These are phyloP conservation scores for Elsinoe necatrix DNA, from an alignment of 2,329 filamentous ascomycete species.

Conservation along the genomic window DNA sequence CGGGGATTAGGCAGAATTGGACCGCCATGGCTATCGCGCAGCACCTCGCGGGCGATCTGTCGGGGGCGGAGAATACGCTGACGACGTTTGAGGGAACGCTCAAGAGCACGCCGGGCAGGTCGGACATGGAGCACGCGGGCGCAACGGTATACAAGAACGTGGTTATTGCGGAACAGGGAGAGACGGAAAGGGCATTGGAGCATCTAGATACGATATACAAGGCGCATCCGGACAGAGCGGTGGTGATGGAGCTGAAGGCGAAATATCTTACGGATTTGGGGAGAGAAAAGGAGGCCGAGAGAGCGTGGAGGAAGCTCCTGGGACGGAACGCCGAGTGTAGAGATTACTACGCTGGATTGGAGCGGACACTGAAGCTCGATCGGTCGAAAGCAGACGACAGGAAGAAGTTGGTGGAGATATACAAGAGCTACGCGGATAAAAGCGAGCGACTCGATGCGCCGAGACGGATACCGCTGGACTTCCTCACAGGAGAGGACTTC, in stretches of 20 bases:
- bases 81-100: slow-evolving; percentile 89
- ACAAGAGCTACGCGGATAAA: slow-evolving; percentile 72
- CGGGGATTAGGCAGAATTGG: slow-evolving; percentile 85
- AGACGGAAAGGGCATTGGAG: slow-evolving; percentile 72
- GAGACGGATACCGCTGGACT: slow-evolving; percentile 78
- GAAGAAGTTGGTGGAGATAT: slow-evolving; percentile 67
- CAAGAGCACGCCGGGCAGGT: slow-evolving; percentile 66
- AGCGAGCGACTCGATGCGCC: slow-evolving; percentile 77
- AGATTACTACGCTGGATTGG: slow-evolving; percentile 72
- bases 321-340: slow-evolving; percentile 84
- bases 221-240: slow-evolving; percentile 71
- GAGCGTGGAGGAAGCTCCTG: slow-evolving; percentile 70
- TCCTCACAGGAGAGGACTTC: slow-evolving; percentile 76
- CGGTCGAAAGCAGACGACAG: slow-evolving; percentile 53
- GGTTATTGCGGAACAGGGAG: slow-evolving; percentile 83
- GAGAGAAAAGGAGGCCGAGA: slow-evolving; percentile 68
- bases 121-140: slow-evolving; percentile 88
- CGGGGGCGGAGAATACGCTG: slow-evolving; percentile 81
- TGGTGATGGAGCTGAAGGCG: slow-evolving; percentile 76
- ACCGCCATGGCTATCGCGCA: slow-evolving; percentile 92
- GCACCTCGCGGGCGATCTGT: slow-evolving; percentile 77
- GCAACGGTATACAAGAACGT: slow-evolving; percentile 90
- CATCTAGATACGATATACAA: slow-evolving; percentile 74
- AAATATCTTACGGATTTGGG: slow-evolving; percentile 73
- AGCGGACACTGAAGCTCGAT: slow-evolving; percentile 58